Evolutionary conservation across 2,329 filamentous ascomycete genomes (phyloP).

Genomic region (Beauveria rudraprayagi): DNA sequence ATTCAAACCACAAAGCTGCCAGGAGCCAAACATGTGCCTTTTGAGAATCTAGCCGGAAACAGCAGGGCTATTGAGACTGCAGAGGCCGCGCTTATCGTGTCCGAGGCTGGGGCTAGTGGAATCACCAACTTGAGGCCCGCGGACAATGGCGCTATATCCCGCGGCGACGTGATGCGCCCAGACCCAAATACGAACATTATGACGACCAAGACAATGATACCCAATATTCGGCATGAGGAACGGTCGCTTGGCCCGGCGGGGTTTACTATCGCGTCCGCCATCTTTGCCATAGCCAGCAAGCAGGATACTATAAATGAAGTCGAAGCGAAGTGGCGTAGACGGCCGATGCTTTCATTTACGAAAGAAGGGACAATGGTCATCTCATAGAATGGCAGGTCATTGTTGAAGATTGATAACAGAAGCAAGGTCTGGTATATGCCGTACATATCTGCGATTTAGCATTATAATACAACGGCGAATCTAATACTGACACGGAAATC

Average conservation of each 20-base stretch:
- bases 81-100: conserved; percentile 9
- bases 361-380: neutral
- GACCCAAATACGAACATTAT: conserved; percentile 22
- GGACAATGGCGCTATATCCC: neutral
- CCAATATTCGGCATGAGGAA: conserved; percentile 9
- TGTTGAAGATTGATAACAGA: neutral
- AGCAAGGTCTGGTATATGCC: neutral
- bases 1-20: neutral
- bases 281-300: conserved; percentile 3
- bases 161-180: conserved; percentile 15
- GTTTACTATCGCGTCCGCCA: neutral
- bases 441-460: too few relatives aligned
- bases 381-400: too few relatives aligned
- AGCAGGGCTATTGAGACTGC: neutral
- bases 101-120: conserved; percentile 13
- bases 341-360: neutral
- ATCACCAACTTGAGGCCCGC: conserved; percentile 9
- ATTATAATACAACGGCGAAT: too few relatives aligned
- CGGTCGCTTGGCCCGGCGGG: neutral
- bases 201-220: conserved; percentile 17
- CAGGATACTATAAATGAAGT: neutral
- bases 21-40: too few relatives aligned
- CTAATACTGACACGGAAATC: too few relatives aligned
- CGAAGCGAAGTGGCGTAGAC: neutral
- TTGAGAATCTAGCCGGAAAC: neutral